These are phyloP conservation scores for Penicillium sp. DNA, from an alignment of 2,329 filamentous ascomycete species.

Conservation along the genomic window DNA sequence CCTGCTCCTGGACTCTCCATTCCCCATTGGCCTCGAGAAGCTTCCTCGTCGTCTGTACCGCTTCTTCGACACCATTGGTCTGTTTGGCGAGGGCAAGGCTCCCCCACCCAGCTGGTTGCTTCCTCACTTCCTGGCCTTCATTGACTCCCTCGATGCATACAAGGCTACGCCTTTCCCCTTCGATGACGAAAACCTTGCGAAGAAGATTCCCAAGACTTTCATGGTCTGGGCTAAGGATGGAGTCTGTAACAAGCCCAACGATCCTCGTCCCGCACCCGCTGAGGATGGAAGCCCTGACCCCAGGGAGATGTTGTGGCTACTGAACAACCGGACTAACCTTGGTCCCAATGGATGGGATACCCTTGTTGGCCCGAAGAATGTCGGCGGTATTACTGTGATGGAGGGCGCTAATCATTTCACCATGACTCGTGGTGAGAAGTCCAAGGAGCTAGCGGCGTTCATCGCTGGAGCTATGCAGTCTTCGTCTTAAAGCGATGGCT, in stretches of 20 bases:
- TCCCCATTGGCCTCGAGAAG: slow-evolving; percentile 67
- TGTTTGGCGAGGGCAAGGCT: slow-evolving; percentile 48
- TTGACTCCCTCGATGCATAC: slow-evolving; percentile 50
- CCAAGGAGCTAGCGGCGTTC: slow-evolving; percentile 31
- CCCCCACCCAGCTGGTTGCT: slow-evolving; percentile 51
- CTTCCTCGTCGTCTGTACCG: slow-evolving; percentile 57
- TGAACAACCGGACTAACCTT: slow-evolving; percentile 50
- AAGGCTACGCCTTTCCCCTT: slow-evolving; percentile 34
- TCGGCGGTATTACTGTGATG: slow-evolving; percentile 34
- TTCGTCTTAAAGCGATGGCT: background rate
- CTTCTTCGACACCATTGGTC: slow-evolving; percentile 49
- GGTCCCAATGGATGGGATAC: slow-evolving; percentile 50
- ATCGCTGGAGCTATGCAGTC: slow-evolving; percentile 28
- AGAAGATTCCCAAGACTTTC: slow-evolving; percentile 44
- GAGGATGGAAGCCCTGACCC: slow-evolving; percentile 44
- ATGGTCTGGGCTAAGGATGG: slow-evolving; percentile 52
- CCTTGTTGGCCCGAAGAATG: slow-evolving; percentile 41
- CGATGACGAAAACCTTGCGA: slow-evolving; percentile 26
- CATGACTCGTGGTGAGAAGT: slow-evolving; percentile 32
- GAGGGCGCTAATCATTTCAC: slow-evolving; percentile 39
- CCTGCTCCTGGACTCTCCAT: slow-evolving; percentile 66
- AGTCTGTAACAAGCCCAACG: slow-evolving; percentile 45
- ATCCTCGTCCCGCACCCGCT: slow-evolving; percentile 41
- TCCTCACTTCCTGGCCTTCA: slow-evolving; percentile 53
- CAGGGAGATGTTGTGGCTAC: slow-evolving; percentile 51